Conservation (phyloP, 2,329 filamentous ascomycete genomes). For the Didymella arachidicola region DNA sequence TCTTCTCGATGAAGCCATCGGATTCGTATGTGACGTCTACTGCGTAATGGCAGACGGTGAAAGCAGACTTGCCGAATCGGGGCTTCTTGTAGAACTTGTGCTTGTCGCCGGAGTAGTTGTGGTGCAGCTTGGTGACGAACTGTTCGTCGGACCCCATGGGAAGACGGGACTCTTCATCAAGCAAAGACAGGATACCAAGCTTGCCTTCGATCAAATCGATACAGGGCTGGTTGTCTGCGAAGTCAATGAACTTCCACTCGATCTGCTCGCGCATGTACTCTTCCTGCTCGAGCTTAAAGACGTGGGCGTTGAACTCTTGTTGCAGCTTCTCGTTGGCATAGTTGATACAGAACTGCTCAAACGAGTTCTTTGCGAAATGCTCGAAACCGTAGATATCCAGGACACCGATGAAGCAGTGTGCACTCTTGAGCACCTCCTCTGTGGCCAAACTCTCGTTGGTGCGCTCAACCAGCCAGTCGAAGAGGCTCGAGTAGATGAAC, state of each 20-base stretch:
- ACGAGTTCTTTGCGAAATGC: conserved; percentile 99
- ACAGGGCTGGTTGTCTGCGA: conserved; percentile 98
- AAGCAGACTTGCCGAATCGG: conserved; percentile 93
- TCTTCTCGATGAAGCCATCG: conserved; percentile 99
- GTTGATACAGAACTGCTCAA: conserved; percentile 99
- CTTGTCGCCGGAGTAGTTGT: conserved; percentile 90
- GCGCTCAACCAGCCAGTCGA: conserved; percentile 98
- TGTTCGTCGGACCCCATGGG: conserved; percentile 98
- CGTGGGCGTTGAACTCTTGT: conserved; percentile 98
- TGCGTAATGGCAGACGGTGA: conserved; percentile 98
- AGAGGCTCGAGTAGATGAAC: conserved; percentile 97
- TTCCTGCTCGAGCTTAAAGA: conserved; percentile 98
- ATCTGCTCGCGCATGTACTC: conserved; percentile 97
- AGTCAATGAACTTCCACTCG: conserved; percentile 99
- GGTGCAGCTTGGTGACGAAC: conserved; percentile 94
- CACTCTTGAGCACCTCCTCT: conserved; percentile 81
- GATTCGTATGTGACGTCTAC: conserved; percentile 98
- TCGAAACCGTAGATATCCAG: conserved; percentile 99
- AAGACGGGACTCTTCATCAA: conserved; percentile 95
- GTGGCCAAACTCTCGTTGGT: conserved; percentile 92
- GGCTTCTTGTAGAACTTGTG: conserved; percentile 99
- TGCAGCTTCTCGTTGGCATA: conserved; percentile 99
- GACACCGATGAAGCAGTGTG: conserved; percentile 93
- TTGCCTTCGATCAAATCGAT: conserved; percentile 98
- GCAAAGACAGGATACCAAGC: conserved; percentile 86